Conservation (phyloP, 202 grass and related monocot species). For the Zoysia matrella region DNA sequence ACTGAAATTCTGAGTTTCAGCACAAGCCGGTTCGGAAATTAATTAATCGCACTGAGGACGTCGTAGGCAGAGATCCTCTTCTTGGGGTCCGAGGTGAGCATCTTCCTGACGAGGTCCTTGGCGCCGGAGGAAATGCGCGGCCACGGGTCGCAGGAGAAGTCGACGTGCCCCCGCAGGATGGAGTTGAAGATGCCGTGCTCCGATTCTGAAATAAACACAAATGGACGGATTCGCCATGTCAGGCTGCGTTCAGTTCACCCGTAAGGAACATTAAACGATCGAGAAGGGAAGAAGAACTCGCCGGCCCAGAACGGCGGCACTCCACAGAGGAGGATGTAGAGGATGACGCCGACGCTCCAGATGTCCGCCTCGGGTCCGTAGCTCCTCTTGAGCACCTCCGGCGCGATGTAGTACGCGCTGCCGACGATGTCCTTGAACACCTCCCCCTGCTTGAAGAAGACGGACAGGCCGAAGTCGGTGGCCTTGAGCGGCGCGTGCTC, state of each 20-base stretch:
- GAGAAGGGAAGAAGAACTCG: slow-evolving; percentile 4
- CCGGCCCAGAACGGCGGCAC: slow-evolving; percentile 77
- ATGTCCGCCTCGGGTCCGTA: slow-evolving; percentile 71
- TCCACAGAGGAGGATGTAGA: slow-evolving; percentile 72
- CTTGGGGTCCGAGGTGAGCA: neutral
- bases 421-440: slow-evolving; percentile 65
- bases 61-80: neutral
- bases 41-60: neutral
- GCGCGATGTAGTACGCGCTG: slow-evolving; percentile 80
- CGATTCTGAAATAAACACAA: too few relatives aligned
- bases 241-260: too few relatives aligned
- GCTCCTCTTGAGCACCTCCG: slow-evolving; percentile 71
- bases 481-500: slow-evolving; percentile 80
- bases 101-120: neutral
- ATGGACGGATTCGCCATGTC: too few relatives aligned
- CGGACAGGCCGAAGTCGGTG: slow-evolving; percentile 82
- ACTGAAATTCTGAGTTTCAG: too few relatives aligned
- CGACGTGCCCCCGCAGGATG: neutral
- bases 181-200: neutral
- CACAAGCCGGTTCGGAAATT: too few relatives aligned
- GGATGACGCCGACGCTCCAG: slow-evolving; percentile 71
- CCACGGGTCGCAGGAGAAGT: neutral
- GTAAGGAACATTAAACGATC: too few relatives aligned
- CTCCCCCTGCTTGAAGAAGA: slow-evolving; percentile 87
- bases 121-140: neutral